Percentiles rank a stretch among this genome's conserved stretches.
Evolutionary conservation across 108 stramenopile species (phyloP).

Genomic region (Pseudonitzschia pungens): DNA sequence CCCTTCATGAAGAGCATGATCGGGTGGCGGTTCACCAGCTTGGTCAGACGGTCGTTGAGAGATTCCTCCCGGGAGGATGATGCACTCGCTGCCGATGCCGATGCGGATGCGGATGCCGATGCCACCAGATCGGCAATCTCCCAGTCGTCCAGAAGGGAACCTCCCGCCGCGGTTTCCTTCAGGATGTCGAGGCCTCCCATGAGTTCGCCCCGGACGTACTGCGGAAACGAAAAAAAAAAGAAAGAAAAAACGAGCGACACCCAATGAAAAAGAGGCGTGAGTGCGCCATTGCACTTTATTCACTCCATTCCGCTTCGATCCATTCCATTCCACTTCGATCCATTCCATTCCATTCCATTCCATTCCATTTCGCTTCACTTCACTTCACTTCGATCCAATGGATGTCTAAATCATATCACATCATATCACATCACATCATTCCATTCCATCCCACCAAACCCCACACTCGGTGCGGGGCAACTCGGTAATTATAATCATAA

Average conservation of each 20-base stretch:
- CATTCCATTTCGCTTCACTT: no score
- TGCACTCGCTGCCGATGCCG: no score
- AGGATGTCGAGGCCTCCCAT: conserved; percentile 97
- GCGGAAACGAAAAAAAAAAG: background rate
- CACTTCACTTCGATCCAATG: no score
- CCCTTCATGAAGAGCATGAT: conserved; percentile 99
- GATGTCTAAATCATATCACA: no score
- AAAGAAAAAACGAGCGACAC: background rate
- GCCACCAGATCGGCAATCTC: conserved; percentile 23
- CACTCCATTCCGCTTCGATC: no score
- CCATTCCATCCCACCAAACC: background rate
- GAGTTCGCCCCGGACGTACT: conserved; percentile 91
- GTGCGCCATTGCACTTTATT: background rate
- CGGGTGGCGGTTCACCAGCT: conserved; percentile 53
- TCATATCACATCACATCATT: no score
- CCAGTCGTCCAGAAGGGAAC: conserved; percentile 59
- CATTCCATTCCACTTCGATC: no score
- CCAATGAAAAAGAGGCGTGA: background rate
- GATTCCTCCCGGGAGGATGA: no score
- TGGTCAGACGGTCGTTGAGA: conserved; percentile 58
- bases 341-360: no score
- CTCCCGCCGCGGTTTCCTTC: conserved; percentile 90
- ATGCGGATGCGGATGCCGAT: background rate
- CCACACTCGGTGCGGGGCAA: background rate
- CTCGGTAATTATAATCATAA: background rate